Base-by-base conservation (phyloP, 305 asterid genomes). In the Rubia balearica region DNA sequence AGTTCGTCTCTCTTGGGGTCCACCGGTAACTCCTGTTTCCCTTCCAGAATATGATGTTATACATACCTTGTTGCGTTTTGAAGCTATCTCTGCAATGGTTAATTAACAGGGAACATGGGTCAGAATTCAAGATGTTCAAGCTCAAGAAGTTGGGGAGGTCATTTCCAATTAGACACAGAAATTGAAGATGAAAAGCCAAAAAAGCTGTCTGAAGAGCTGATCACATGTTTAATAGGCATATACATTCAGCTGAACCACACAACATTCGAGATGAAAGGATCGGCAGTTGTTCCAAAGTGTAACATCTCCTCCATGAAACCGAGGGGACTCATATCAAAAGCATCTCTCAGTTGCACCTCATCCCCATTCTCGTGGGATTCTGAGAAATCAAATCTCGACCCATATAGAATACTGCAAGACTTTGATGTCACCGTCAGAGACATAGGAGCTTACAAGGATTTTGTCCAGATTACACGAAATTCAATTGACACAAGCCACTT, bases 371-470 rank as follows among this genome's bases (percentile, higher is more conserved):
- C 88, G 16, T 79, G 77, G 81, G 77, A 73, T 38, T 80, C 81
- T 33, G 75, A 46, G 61, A 76, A 82, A 21, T 80, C 86, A 42
- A 81, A 82, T 45, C 76, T 85, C 42, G 98, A 90, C 75, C 98
- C 98, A 55, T 90, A 89, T 30, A 83, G 85, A 43, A 85, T 90
- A 73, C 73, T 85, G 77, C 83, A 83, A 41, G 96, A 88, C 74
- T 70, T 78, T 33, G 95, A 90, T 76, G 79, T 78, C 70, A 79
- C 68, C 65, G 63, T 85, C 48, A 77, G 90, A 80, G 95, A 92
- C 66, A 73, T 87, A 43, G 98, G 97, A 71, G 84, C 97, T 0
- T 90, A 92, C 81, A 90, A 89, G 79, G 82, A 87, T 76, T 90
- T 85, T 80, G 78, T 87, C 65, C 91, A 88, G 70, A 78, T 90